A percentile compares a stretch with the other conserved stretches of the same genome.
Conservation (phyloP, 768 basidiomycete genomes). For the Hortiboletus campestris region DNA sequence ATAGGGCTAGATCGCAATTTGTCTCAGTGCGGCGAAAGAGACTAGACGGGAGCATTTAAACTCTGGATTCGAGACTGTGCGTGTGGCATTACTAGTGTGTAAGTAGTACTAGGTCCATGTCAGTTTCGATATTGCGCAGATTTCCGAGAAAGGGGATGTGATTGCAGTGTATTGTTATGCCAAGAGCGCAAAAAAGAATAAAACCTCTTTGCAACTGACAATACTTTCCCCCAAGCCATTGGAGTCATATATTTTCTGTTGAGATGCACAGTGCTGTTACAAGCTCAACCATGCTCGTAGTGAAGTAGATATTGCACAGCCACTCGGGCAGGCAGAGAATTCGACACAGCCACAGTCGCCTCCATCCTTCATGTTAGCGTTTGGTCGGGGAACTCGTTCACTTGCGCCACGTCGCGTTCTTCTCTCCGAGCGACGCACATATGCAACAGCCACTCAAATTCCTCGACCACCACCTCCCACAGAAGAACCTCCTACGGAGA, state of each 20-base stretch:
- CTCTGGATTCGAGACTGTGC: too few relatives aligned
- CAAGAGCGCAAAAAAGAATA: background rate
- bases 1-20: too few relatives aligned
- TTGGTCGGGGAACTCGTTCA: constrained; percentile 12
- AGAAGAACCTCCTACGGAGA: constrained; percentile 33
- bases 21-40: too few relatives aligned
- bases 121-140: background rate
- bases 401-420: constrained; percentile 8
- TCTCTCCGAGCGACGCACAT: constrained; percentile 8
- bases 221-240: too few relatives aligned
- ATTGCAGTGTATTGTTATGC: too few relatives aligned
- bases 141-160: too few relatives aligned
- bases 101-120: too few relatives aligned
- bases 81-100: too few relatives aligned
- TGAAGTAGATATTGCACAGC: constrained; percentile 8
- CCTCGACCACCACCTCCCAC: constrained; percentile 28
- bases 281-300: too few relatives aligned
- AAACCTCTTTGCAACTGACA: background rate
- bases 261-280: background rate
- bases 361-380: constrained; percentile 12
- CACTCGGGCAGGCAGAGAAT: background rate
- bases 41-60: too few relatives aligned
- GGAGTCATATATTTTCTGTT: background rate
- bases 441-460: constrained; percentile 23
- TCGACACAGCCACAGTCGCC: constrained; percentile 12